These are phyloP conservation scores for Euryodendron excelsum DNA, from an alignment of 148 eudicot species.

Conservation along the genomic window DNA sequence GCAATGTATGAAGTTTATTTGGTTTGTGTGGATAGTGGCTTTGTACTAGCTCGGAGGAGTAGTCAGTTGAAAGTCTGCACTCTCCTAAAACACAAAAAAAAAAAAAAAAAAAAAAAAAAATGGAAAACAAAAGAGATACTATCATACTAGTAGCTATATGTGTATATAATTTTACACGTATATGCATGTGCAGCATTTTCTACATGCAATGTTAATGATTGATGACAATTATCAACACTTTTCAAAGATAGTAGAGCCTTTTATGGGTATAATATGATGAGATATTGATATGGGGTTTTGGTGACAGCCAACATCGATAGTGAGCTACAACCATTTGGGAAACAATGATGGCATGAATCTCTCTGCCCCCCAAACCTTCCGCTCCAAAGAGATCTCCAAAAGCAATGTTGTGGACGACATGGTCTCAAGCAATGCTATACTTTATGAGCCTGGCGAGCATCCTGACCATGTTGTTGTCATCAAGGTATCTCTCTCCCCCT, in stretches of 20 bases:
- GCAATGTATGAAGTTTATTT: too few species aligned
- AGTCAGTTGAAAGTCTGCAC: too few species aligned
- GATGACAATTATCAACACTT: background rate
- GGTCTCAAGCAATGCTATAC: slow-evolving; percentile 94
- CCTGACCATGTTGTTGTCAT: slow-evolving; percentile 98
- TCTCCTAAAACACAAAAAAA: too few species aligned
- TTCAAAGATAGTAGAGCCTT: background rate
- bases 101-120: too few species aligned
- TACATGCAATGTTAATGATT: too few species aligned
- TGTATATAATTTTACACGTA: too few species aligned
- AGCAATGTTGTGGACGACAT: slow-evolving; percentile 99
- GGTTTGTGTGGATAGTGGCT: too few species aligned
- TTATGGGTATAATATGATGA: background rate
- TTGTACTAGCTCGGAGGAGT: too few species aligned
- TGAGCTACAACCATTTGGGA: slow-evolving; percentile 99
- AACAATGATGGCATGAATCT: slow-evolving; percentile 99
- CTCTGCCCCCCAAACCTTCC: slow-evolving; percentile 95
- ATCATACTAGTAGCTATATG: too few species aligned
- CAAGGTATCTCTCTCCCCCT: slow-evolving; percentile 52
- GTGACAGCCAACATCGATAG: slow-evolving; percentile 90
- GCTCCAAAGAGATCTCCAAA: slow-evolving; percentile 95
- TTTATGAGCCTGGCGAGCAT: slow-evolving; percentile 95
- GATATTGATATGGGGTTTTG: background rate
- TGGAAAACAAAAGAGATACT: too few species aligned
- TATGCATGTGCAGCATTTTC: background rate